Evolutionary conservation across 257 asterid species (phyloP).

Genomic region (Anisodus acutangulus): DNA sequence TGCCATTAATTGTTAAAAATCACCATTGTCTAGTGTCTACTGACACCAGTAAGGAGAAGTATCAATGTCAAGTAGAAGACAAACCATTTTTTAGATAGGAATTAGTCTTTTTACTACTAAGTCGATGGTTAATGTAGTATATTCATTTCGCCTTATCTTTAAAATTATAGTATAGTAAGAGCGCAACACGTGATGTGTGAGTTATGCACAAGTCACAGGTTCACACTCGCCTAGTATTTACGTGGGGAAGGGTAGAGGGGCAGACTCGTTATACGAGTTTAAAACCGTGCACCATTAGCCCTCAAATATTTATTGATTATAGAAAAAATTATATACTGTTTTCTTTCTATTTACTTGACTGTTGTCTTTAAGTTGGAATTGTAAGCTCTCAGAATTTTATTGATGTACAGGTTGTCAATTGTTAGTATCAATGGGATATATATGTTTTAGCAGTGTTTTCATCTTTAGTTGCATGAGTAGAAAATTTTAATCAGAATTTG

Average conservation of each 20-base stretch:
- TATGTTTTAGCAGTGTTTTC: not conserved
- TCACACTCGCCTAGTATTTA: not conserved
- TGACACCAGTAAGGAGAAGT: not conserved
- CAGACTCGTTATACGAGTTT: not conserved
- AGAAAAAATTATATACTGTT: not conserved
- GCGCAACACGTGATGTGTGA: not conserved
- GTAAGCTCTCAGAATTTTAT: constrained; percentile 1
- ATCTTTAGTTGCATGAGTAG: constrained; percentile 4
- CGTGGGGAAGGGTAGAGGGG: not conserved
- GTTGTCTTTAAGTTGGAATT: constrained; percentile 14
- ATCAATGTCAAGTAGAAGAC: not conserved
- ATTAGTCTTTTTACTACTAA: not conserved
- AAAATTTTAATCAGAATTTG: not conserved
- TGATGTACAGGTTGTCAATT: not conserved
- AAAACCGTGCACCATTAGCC: not conserved
- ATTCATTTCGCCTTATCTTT: not conserved
- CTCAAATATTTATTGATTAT: not conserved
- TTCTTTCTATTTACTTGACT: not conserved
- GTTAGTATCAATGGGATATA: not conserved
- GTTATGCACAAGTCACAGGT: not conserved
- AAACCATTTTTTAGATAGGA: not conserved
- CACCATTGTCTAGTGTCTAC: not conserved
- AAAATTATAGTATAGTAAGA: not conserved
- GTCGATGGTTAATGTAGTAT: not conserved
- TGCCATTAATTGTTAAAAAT: not conserved